A percentile compares a stretch with the other conserved stretches of the same genome.
phyloP scores from a whole-genome alignment of 371 early-diverging fungal genomes.

The Blakeslea trispora region DNA sequence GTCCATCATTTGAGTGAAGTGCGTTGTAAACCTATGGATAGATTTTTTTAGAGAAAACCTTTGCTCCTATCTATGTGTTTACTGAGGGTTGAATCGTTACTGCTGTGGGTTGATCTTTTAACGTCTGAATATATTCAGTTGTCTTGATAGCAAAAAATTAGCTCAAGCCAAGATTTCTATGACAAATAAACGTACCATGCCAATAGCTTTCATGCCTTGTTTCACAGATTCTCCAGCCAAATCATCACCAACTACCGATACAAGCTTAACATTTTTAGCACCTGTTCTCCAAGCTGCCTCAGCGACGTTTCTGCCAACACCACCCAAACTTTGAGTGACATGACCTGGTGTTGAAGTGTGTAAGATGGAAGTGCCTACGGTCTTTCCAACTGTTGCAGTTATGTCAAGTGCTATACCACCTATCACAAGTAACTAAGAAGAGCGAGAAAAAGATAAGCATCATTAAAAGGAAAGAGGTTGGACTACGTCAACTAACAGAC shows the following conservation, averaged over 20 bases:
- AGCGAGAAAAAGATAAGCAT: background rate
- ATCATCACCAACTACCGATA: conserved; percentile 78
- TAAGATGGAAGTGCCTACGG: conserved; percentile 23
- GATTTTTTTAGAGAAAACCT: too few relatives aligned
- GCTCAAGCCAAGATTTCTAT: background rate
- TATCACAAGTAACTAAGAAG: conserved; percentile 63
- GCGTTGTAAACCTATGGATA: conserved; percentile 74
- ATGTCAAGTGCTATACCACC: conserved; percentile 89
- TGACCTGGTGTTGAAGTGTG: conserved; percentile 78
- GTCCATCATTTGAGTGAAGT: conserved; percentile 69
- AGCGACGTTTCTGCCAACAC: conserved; percentile 90
- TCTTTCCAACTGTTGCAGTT: conserved; percentile 42
- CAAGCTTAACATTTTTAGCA: conserved; percentile 52
- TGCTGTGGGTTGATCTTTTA: conserved; percentile 32
- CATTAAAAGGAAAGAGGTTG: background rate
- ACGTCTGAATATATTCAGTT: conserved; percentile 30
- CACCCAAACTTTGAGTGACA: conserved; percentile 72
- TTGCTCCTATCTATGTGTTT: too few relatives aligned
- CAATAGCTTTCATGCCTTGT: conserved; percentile 52
- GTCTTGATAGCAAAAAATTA: conserved; percentile 28
- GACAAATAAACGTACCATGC: conserved; percentile 48
- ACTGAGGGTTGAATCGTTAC: conserved; percentile 24
- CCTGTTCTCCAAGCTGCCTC: conserved; percentile 76
- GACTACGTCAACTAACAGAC: conserved; percentile 16
- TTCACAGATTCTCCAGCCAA: conserved; percentile 56